Evolutionary conservation across 208 protist species (phyloP).

Genomic region (Crithidia thermophila): DNA sequence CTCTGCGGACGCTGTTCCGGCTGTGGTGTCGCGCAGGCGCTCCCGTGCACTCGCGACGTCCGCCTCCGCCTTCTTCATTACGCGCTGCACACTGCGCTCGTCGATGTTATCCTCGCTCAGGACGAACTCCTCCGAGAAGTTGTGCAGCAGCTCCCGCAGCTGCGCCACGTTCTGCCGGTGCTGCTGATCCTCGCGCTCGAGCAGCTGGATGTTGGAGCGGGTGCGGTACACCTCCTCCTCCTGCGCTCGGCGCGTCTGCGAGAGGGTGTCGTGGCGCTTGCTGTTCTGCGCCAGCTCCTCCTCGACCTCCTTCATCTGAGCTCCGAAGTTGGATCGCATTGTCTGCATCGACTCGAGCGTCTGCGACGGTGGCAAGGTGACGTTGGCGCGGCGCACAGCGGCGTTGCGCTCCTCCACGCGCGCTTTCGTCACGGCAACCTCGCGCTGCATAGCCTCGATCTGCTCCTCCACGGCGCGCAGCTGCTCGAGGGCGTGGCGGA

Average conservation of each 20-base stretch:
- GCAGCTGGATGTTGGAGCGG: constrained; percentile 41
- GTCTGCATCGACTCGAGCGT: constrained; percentile 60
- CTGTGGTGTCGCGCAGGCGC: neutral
- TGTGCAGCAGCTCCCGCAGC: constrained; percentile 36
- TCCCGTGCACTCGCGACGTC: constrained; percentile 23
- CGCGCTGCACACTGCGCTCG: constrained; percentile 39
- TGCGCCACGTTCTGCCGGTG: constrained; percentile 42
- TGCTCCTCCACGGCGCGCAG: constrained; percentile 56
- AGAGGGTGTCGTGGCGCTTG: constrained; percentile 31
- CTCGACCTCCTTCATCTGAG: constrained; percentile 41
- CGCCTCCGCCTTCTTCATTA: constrained; percentile 30
- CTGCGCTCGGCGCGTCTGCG: constrained; percentile 22
- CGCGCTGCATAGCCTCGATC: constrained; percentile 55
- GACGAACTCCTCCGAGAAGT: constrained; percentile 34
- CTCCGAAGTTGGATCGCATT: constrained; percentile 37
- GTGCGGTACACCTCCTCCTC: constrained; percentile 47
- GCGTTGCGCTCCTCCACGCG: constrained; percentile 70
- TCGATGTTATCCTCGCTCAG: constrained; percentile 51
- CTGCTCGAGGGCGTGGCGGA: constrained; percentile 47
- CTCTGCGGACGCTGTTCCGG: too few species aligned
- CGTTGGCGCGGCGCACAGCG: constrained; percentile 30
- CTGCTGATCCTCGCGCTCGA: constrained; percentile 58
- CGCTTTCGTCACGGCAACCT: constrained; percentile 64
- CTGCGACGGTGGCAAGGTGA: constrained; percentile 33
- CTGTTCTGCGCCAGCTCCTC: constrained; percentile 27